A percentile compares a stretch with the other conserved stretches of the same genome.
Conservation (phyloP, 1,284 basidiomycete species). For the Moesziomyces globuligerus region DNA sequence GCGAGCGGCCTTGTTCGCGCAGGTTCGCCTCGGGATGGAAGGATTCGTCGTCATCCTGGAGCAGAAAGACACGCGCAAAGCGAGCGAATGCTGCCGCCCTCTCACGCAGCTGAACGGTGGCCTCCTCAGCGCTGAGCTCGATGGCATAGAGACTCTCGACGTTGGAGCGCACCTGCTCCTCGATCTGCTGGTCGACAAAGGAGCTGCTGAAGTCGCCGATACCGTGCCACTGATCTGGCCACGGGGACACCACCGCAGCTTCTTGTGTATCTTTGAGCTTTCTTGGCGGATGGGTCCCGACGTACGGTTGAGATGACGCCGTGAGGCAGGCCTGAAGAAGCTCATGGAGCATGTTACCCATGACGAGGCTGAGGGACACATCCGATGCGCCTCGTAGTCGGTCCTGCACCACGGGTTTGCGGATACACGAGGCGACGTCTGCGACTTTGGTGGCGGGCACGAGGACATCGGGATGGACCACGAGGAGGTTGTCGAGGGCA, state of each 20-base stretch:
- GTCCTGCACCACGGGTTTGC: slow-evolving; percentile 59
- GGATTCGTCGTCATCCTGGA: slow-evolving; percentile 13
- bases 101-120: slow-evolving; percentile 36
- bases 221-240: slow-evolving; percentile 53
- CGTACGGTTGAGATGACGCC: slow-evolving; percentile 2
- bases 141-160: slow-evolving; percentile 52
- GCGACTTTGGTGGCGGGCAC: slow-evolving; percentile 60
- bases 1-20: slow-evolving; percentile 14
- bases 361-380: slow-evolving; percentile 46
- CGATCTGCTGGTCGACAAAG: slow-evolving; percentile 50
- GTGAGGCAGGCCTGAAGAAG: slow-evolving; percentile 62
- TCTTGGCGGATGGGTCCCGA: background rate
- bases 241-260: slow-evolving; percentile 5
- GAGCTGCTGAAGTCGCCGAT: slow-evolving; percentile 57
- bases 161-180: slow-evolving; percentile 44
- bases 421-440: slow-evolving; percentile 57
- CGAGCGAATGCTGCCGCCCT: slow-evolving; percentile 50
- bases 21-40: slow-evolving; percentile 42
- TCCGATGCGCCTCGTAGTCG: slow-evolving; percentile 50
- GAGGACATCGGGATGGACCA: slow-evolving; percentile 63
- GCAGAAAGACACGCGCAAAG: slow-evolving; percentile 54
- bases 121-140: slow-evolving; percentile 40
- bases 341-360: slow-evolving; percentile 64
- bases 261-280: background rate
- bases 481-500: slow-evolving; percentile 54